A percentile compares a stretch with the other conserved stretches of the same genome.
These are phyloP conservation scores for Fusarium tanahbumbuense DNA, from an alignment of 2,329 filamentous ascomycete species.

Conservation along the genomic window DNA sequence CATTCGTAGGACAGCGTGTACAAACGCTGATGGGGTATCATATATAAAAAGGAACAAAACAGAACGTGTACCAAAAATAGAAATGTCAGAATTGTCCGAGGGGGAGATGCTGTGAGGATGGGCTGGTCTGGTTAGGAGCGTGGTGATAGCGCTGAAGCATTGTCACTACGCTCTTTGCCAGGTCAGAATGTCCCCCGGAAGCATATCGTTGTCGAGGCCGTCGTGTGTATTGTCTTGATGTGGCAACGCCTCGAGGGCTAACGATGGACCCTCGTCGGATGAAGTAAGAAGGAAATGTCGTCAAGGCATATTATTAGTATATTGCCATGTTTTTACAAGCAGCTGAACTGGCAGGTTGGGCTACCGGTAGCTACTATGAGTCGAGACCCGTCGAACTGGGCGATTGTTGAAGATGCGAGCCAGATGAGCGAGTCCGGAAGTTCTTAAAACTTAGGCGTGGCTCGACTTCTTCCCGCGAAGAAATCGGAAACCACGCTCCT, in stretches of 20 bases:
- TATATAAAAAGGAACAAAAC: constrained; percentile 45
- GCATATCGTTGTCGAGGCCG: constrained; percentile 58
- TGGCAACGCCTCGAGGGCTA: background rate
- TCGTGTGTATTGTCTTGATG: background rate
- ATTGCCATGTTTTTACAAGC: constrained; percentile 27
- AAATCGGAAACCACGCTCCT: constrained; percentile 68
- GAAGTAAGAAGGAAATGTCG: constrained; percentile 31
- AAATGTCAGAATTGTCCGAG: constrained; percentile 20
- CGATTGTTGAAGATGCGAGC: constrained; percentile 49
- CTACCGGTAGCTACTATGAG: constrained; percentile 43
- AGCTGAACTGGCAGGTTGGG: constrained; percentile 53
- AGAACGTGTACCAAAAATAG: constrained; percentile 34
- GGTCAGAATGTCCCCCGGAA: constrained; percentile 30
- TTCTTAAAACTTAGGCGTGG: constrained; percentile 41
- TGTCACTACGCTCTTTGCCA: constrained; percentile 54
- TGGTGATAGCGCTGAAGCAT: constrained; percentile 66
- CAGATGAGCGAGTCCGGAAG: constrained; percentile 4
- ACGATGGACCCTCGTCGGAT: background rate
- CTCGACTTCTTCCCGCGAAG: constrained; percentile 50
- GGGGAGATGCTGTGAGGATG: constrained; percentile 2
- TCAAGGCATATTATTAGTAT: constrained; percentile 11
- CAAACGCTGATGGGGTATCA: constrained; percentile 61
- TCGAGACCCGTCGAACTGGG: constrained; percentile 14
- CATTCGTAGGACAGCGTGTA: constrained; percentile 58
- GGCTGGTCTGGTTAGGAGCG: constrained; percentile 9